phyloP scores from a whole-genome alignment of 2,329 filamentous ascomycete genomes.

The Colletotrichum musae region DNA sequence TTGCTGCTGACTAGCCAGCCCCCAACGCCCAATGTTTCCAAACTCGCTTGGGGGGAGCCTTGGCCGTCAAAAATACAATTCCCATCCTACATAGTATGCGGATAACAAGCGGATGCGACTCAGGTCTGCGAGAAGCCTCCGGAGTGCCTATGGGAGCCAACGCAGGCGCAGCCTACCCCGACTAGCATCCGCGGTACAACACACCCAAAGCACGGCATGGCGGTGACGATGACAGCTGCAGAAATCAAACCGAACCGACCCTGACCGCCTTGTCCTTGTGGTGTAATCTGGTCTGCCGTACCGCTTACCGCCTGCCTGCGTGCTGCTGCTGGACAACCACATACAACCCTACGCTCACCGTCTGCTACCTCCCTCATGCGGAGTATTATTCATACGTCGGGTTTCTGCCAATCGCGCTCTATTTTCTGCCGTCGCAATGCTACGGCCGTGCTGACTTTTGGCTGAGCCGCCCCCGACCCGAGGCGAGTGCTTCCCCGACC shows the following conservation, averaged over 20 bases:
- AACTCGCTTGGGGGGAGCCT: not conserved
- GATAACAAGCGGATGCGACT: constrained; percentile 20
- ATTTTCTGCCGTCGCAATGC: constrained; percentile 5
- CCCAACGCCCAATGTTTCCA: constrained; percentile 36
- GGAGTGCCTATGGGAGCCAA: too few relatives aligned
- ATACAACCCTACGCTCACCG: constrained; percentile 15
- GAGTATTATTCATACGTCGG: constrained; percentile 16
- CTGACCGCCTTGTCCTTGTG: constrained; percentile 29
- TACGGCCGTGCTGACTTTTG: constrained; percentile 22
- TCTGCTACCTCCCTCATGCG: not conserved
- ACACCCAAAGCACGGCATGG: constrained; percentile 7
- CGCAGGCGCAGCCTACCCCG: too few relatives aligned
- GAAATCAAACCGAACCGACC: not conserved
- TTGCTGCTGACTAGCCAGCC: constrained; percentile 25
- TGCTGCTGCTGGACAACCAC: not conserved
- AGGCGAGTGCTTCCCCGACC: constrained; percentile 31
- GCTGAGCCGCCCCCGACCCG: constrained; percentile 7
- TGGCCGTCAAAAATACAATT: not conserved
- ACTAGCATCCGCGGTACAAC: constrained; percentile 1
- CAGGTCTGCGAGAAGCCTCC: not conserved
- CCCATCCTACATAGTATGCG: not conserved
- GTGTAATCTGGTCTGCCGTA: not conserved
- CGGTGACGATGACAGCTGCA: constrained; percentile 38
- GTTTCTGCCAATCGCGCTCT: constrained; percentile 1
- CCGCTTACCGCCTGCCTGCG: constrained; percentile 3